A percentile compares a stretch with the other conserved stretches of the same genome.
phyloP scores from a whole-genome alignment of 306 rosid species.

The Dryas octopetala region DNA sequence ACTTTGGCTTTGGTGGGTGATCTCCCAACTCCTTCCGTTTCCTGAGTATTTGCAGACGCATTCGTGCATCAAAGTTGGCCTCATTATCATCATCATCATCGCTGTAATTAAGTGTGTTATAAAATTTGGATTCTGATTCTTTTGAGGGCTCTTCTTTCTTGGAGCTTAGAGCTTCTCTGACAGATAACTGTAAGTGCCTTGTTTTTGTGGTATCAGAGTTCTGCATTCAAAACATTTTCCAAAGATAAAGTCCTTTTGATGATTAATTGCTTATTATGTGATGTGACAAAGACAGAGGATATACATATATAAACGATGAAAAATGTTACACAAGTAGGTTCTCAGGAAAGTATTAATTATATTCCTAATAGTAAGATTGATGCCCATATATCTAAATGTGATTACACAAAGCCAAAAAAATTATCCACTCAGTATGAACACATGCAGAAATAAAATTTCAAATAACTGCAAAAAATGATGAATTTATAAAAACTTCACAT shows the following conservation, averaged over 20 bases:
- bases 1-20: constrained; percentile 58
- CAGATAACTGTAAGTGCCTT: constrained; percentile 75
- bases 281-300: background rate
- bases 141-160: constrained; percentile 68
- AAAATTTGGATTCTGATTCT: constrained; percentile 42
- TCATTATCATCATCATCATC: constrained; percentile 55
- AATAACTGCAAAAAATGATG: background rate
- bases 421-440: background rate
- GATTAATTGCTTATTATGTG: background rate
- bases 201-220: constrained; percentile 39
- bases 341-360: background rate
- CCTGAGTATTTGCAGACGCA: constrained; percentile 82
- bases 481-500: background rate
- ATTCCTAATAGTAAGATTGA: background rate
- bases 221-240: constrained; percentile 37
- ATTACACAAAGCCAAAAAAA: background rate
- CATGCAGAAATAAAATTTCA: background rate
- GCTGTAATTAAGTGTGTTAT: constrained; percentile 39
- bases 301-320: constrained; percentile 1
- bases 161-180: constrained; percentile 71
- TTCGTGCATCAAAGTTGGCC: constrained; percentile 80
- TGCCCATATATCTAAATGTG: background rate
- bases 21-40: constrained; percentile 75
- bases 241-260: background rate
- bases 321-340: constrained; percentile 2